Evolutionary conservation across 192 early-diverging fungal species (phyloP), one percentile per base, ranked within the genome.

Genomic region (Pecoramyces ruminantium): DNA sequence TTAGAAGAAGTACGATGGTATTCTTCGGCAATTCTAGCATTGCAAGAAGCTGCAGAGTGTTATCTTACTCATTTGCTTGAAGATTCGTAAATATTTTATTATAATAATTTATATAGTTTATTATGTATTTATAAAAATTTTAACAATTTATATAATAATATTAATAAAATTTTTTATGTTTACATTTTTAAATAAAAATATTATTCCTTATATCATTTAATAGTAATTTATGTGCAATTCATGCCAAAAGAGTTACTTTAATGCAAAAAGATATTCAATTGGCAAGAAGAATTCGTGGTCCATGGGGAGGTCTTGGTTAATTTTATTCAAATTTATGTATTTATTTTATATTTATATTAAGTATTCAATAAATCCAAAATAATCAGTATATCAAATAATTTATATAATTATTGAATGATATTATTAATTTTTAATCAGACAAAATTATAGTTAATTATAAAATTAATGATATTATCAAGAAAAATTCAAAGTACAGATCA

Each of bases 201-300:
- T 67, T 16, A 28, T 42, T 13, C 18, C 29, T 58, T 6, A 38
- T 80, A 27, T 11, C 18, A 28, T 16, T 82, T 25, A 18, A 21
- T 79, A 93, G 92, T 28, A 97, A 97, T 82, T 86, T 97, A 29
- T 96, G 94, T 79, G 96, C 96, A 0, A 93, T 97, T 79, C 96
- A 97, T 80, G 96, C 95, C n/a, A 96, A 96, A 83, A 87, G 96
- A 13, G 96, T 97, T 14, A 97, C 96, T 9, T 88, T 97, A 38
- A 95, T 95, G 96, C 92, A 93, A 79, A 90, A 92, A 77, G 96
- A 97, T 83, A 95, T 97, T 67, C 94, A 96, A 82, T 88, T 97
- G 30, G 96, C 96, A 13, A 85, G 94, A 77, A 89, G 96, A 34
- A 95, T 96, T 81, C 89, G 95, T 82, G 95, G 95, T n/a, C 88